Percentiles rank a stretch among this genome's conserved stretches.
These are phyloP conservation scores for Zelopaecilomyces penicillatus DNA, from an alignment of 2,329 filamentous ascomycete species.

Conservation along the genomic window DNA sequence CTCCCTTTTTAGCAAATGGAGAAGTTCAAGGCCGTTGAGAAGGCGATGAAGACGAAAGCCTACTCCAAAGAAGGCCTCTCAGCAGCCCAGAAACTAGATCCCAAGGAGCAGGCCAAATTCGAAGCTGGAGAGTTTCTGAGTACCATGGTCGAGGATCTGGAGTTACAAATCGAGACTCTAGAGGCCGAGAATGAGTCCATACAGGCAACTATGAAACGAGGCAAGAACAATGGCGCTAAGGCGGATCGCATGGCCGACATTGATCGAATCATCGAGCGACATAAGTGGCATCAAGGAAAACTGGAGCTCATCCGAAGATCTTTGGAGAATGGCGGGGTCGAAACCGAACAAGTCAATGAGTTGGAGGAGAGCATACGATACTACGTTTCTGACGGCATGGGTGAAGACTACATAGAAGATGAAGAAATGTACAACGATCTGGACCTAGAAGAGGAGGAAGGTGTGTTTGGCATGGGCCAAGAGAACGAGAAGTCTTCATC, in stretches of 20 bases:
- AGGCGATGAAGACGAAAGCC: slow-evolving; percentile 99
- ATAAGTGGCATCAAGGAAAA: slow-evolving; percentile 94
- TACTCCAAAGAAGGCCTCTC: slow-evolving; percentile 97
- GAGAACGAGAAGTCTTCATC: slow-evolving; percentile 89
- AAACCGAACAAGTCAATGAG: slow-evolving; percentile 77
- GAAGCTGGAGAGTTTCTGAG: slow-evolving; percentile 82
- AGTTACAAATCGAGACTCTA: slow-evolving; percentile 83
- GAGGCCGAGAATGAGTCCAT: slow-evolving; percentile 85
- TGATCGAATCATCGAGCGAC: slow-evolving; percentile 73
- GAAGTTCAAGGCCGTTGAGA: slow-evolving; percentile 99
- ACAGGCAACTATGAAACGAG: slow-evolving; percentile 87
- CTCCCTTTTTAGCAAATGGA: slow-evolving; percentile 75
- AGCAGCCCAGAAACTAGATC: slow-evolving; percentile 85
- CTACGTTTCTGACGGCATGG: slow-evolving; percentile 85
- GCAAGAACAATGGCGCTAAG: slow-evolving; percentile 77
- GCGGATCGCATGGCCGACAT: slow-evolving; percentile 83
- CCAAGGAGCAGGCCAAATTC: slow-evolving; percentile 92
- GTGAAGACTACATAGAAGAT: slow-evolving; percentile 86
- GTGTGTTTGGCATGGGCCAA: slow-evolving; percentile 67
- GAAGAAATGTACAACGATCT: slow-evolving; percentile 94
- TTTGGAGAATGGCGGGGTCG: slow-evolving; percentile 85
- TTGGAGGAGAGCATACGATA: slow-evolving; percentile 90
- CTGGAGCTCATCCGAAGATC: slow-evolving; percentile 84
- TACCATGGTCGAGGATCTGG: slow-evolving; percentile 82
- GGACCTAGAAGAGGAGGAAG: slow-evolving; percentile 86